These are phyloP conservation scores for Acanthamoeba sp. DNA, from an alignment of 208 protist species.

Conservation along the genomic window DNA sequence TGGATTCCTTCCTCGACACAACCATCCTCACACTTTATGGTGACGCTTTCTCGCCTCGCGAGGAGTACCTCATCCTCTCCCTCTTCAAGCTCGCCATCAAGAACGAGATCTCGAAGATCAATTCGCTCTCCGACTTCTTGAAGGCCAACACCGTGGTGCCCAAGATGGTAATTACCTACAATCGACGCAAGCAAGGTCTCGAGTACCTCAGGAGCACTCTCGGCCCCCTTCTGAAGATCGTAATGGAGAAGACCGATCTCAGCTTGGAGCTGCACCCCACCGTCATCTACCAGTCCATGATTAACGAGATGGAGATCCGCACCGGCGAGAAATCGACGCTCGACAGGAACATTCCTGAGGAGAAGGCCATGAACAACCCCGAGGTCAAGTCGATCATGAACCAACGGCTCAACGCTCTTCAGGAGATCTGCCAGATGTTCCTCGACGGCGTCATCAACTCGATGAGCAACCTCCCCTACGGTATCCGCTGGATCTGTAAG, in stretches of 20 bases:
- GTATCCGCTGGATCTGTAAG: conserved; percentile 88
- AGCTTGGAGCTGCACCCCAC: conserved; percentile 87
- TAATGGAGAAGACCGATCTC: conserved; percentile 86
- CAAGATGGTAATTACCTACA: conserved; percentile 90
- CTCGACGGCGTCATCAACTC: conserved; percentile 85
- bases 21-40: conserved; percentile 90
- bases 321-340: conserved; percentile 86
- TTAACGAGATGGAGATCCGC: conserved; percentile 86
- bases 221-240: conserved; percentile 83
- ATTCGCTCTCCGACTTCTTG: conserved; percentile 84
- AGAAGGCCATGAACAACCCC: conserved; percentile 86
- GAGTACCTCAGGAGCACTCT: conserved; percentile 85
- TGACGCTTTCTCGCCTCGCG: conserved; percentile 89
- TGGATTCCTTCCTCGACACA: conserved; percentile 87
- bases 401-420: conserved; percentile 81
- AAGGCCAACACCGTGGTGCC: conserved; percentile 82
- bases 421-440: conserved; percentile 84
- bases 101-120: conserved; percentile 87
- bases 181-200: conserved; percentile 85
- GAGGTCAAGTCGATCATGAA: conserved; percentile 85
- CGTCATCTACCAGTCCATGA: conserved; percentile 86
- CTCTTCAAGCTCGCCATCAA: conserved; percentile 88
- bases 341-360: conserved; percentile 85
- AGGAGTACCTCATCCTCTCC: conserved; percentile 89
- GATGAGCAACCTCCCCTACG: conserved; percentile 88